Evolutionary conservation across 2,329 filamentous ascomycete species (phyloP), one percentile per base, ranked within the genome.

Genomic region (Claviceps sp.): DNA sequence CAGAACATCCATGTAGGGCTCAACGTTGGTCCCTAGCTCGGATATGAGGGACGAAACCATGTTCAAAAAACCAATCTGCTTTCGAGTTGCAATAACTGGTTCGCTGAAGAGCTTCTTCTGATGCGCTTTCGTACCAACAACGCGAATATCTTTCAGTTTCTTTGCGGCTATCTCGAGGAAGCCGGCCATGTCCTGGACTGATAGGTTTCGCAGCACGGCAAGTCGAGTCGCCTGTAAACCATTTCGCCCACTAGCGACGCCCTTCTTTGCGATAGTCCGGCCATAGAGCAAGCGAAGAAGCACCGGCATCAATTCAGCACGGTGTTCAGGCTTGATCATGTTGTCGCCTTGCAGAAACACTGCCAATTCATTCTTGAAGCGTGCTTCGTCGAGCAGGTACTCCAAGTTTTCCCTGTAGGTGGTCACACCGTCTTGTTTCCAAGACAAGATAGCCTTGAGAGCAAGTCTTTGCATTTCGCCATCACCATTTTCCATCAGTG

Each of bases 341-440:
- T 82, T 82, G 17, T 87, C 83, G 16, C 85, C 79, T 61, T 89
- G 85, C 50, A 98, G 77, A 57, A 98, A 85, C 4, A 93, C 81
- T 0, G 89, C 85, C n/a, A 98, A 76, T 64, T 97, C 91, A 61
- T 97, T 93, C 62, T 89, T 88, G 69, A 97, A 95, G 48, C 87
- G 80, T 24, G 87, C 83, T 56, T 97, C 93, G 58, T 98, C 93
- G 8, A 97, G 77, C 2, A 98, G 74, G 59, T 89, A 90, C 56
- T 89, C 77, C 24, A 98, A 69, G 59, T 90, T 88, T 59, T 96
- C 89, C 60, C 89, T 81, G 62, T 97, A 95, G 0, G 82, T 76
- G 54, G 77, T 77, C 48, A 98, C 74, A 8, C 77, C 81, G 2
- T 84, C 76, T 53, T 86, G 80, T 65, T 95, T 97, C 91, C 93